A percentile compares a stretch with the other conserved stretches of the same genome.
phyloP scores from a whole-genome alignment of 2,329 filamentous ascomycete genomes.

The Trichoderma atrobrunneum region DNA sequence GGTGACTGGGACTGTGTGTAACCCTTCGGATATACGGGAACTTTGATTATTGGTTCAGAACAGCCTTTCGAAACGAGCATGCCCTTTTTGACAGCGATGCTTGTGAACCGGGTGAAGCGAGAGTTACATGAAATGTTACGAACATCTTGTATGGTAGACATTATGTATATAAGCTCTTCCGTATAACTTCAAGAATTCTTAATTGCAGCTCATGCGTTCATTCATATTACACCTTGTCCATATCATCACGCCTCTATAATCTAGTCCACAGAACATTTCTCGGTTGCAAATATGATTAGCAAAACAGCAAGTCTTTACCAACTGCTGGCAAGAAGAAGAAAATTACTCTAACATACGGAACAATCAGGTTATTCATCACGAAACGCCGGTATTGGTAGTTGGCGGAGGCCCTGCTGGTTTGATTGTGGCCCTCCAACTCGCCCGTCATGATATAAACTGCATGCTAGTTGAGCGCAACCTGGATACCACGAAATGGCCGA shows the following conservation, averaged over 20 bases:
- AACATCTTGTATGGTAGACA: background rate
- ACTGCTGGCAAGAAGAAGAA: too few relatives aligned
- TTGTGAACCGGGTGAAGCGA: background rate
- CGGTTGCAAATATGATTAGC: background rate
- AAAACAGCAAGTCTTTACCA: background rate
- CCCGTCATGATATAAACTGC: background rate
- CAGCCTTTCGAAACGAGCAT: background rate
- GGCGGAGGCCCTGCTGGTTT: background rate
- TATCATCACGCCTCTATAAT: background rate
- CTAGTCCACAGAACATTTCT: background rate
- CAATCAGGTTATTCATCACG: background rate
- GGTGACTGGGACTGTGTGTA: background rate
- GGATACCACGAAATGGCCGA: conserved; percentile 15
- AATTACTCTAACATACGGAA: background rate
- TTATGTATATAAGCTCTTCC: background rate
- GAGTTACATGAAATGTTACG: background rate
- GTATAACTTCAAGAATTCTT: too few relatives aligned
- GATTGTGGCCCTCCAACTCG: conserved; percentile 1
- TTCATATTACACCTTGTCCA: background rate
- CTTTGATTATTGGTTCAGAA: background rate
- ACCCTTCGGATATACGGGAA: background rate
- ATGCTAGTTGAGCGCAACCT: conserved; percentile 11
- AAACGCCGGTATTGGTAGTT: background rate
- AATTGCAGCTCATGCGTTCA: background rate
- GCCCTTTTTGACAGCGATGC: background rate